A percentile compares a stretch with the other conserved stretches of the same genome.
Evolutionary conservation across 2,329 filamentous ascomycete genomes (phyloP).

Genomic region (Aspergillus pseudoviridinutans): DNA sequence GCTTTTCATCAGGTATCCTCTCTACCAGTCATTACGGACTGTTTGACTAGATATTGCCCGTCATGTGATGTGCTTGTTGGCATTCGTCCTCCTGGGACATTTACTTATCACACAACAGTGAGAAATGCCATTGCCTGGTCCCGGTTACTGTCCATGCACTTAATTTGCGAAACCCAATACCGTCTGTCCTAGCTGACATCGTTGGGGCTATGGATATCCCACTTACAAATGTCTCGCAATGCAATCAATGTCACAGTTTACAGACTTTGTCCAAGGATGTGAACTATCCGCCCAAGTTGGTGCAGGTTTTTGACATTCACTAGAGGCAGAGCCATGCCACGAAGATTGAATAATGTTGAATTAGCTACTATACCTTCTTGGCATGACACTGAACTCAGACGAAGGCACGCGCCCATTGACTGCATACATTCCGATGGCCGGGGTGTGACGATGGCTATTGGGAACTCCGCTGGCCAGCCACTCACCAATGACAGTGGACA

Average conservation of each 20-base stretch:
- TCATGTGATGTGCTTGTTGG: neutral
- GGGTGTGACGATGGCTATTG: constrained; percentile 6
- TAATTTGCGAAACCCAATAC: neutral
- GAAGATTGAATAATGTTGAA: constrained; percentile 8
- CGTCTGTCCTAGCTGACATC: neutral
- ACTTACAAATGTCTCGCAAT: neutral
- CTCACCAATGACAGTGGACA: constrained; percentile 17
- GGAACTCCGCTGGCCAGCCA: constrained; percentile 9
- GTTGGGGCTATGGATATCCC: neutral
- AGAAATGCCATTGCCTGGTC: neutral
- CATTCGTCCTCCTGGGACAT: neutral
- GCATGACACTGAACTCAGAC: constrained; percentile 12
- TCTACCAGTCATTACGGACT: neutral
- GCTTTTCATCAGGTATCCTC: neutral
- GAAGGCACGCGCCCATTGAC: constrained; percentile 17
- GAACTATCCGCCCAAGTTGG: neutral
- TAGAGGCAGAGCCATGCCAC: neutral
- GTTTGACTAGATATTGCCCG: neutral
- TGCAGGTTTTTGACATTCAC: neutral
- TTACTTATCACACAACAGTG: neutral
- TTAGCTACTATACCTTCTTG: constrained; percentile 9
- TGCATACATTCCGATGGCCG: constrained; percentile 13
- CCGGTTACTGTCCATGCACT: neutral
- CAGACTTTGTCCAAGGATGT: neutral
- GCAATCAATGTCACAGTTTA: too few species aligned